phyloP scores from a whole-genome alignment of 352 stramenopile species.

The Halophytophthora polymorphica region DNA sequence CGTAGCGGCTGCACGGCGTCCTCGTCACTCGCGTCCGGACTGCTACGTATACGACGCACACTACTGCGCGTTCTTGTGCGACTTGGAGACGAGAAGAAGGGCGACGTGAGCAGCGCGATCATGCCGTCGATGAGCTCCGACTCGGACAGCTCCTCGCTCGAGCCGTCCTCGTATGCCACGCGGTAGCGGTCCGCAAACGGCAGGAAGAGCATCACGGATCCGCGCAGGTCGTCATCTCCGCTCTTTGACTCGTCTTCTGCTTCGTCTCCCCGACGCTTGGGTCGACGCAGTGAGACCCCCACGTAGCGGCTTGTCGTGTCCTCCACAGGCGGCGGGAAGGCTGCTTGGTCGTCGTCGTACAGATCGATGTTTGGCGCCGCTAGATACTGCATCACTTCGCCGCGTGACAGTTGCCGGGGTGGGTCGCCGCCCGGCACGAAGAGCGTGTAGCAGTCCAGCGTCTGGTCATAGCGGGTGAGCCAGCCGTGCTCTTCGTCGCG shows the following conservation, averaged over 20 bases:
- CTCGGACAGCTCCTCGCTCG: constrained; percentile 45
- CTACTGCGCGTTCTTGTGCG: constrained; percentile 8
- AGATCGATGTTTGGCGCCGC: constrained; percentile 52
- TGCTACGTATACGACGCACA: constrained; percentile 9
- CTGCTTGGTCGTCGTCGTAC: constrained; percentile 38
- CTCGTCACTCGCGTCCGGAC: constrained; percentile 11
- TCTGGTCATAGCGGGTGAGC: constrained; percentile 68
- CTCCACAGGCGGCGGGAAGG: constrained; percentile 46
- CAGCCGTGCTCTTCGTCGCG: constrained; percentile 46
- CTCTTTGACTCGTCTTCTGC: constrained; percentile 2
- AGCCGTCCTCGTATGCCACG: constrained; percentile 52
- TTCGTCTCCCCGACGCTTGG: constrained; percentile 1
- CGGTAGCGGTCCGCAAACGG: constrained; percentile 59
- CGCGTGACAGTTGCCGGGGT: constrained; percentile 32
- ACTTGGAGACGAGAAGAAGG: constrained; percentile 24
- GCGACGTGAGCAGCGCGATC: constrained; percentile 38
- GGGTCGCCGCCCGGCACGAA: constrained; percentile 44
- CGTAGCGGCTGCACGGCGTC: background rate
- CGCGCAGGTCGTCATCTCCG: constrained; percentile 21
- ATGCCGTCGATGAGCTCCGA: constrained; percentile 59
- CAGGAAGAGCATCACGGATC: constrained; percentile 49
- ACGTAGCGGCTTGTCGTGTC: constrained; percentile 56
- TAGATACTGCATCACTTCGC: constrained; percentile 65
- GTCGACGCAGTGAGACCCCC: constrained; percentile 30
- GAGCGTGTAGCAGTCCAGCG: constrained; percentile 62